Evolutionary conservation across 2,329 filamentous ascomycete species (phyloP).

Genomic region (Endoconidiophora laricicola): DNA sequence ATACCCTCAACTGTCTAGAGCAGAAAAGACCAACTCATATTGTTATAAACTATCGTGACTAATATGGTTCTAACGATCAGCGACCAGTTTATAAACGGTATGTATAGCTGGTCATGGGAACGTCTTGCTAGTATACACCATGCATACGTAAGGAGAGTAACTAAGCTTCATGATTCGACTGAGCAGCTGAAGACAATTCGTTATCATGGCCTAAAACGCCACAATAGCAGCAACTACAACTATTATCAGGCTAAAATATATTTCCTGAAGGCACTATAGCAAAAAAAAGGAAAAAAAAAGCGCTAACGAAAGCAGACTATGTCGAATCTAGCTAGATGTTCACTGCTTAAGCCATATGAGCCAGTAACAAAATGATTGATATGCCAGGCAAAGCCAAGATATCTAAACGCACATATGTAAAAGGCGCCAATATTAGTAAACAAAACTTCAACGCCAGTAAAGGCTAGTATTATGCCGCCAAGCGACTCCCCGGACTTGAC

Average conservation of each 20-base stretch:
- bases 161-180: constrained; percentile 52
- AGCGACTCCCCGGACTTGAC: constrained; percentile 45
- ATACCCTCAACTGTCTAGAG: no score
- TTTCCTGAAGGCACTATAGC: constrained; percentile 49
- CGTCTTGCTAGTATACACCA: constrained; percentile 50
- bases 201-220: constrained; percentile 65
- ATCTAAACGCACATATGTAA: constrained; percentile 53
- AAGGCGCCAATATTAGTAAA: constrained; percentile 69
- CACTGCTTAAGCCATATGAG: constrained; percentile 59
- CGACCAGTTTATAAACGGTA: constrained; percentile 61
- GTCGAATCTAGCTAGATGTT: constrained; percentile 46
- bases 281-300: constrained; percentile 45
- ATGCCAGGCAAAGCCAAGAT: constrained; percentile 52
- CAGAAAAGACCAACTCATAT: constrained; percentile 25
- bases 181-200: constrained; percentile 53
- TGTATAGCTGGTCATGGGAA: constrained; percentile 62
- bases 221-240: constrained; percentile 57
- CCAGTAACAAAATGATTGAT: constrained; percentile 45
- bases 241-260: constrained; percentile 52
- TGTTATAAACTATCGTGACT: constrained; percentile 57
- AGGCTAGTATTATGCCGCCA: constrained; percentile 56
- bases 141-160: constrained; percentile 62
- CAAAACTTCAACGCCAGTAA: constrained; percentile 64
- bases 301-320: constrained; percentile 32
- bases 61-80: constrained; percentile 62